A percentile compares a stretch with the other conserved stretches of the same genome.
Evolutionary conservation across 1,284 basidiomycete species (phyloP).

Genomic region (Sanghuangporus sanghuang): DNA sequence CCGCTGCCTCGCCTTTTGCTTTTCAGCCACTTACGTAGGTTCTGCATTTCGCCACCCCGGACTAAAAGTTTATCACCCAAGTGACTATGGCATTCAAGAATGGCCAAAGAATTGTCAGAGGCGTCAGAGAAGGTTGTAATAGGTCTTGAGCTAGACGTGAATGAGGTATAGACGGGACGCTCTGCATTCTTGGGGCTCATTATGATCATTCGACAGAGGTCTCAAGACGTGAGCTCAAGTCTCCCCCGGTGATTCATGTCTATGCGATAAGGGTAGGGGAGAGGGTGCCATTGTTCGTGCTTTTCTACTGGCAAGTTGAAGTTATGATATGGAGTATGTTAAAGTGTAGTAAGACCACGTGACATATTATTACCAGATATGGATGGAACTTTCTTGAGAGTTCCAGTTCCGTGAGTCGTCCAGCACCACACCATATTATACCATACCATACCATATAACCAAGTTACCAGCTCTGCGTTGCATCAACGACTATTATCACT

Average conservation of each 20-base stretch:
- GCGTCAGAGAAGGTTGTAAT: neutral
- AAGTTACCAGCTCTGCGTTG: neutral
- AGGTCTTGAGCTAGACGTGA: constrained; percentile 1
- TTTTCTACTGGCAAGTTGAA: no score
- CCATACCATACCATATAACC: no score
- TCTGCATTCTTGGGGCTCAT: neutral
- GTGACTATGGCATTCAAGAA: neutral
- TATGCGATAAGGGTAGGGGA: neutral
- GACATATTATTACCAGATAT: no score
- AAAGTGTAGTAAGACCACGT: no score
- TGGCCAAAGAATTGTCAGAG: neutral
- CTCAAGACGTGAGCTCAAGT: neutral
- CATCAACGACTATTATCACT: neutral
- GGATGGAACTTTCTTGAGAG: no score
- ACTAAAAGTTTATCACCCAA: constrained; percentile 1
- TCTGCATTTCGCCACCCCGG: neutral
- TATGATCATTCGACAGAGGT: constrained; percentile 8
- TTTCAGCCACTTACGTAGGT: neutral
- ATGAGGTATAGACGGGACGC: neutral
- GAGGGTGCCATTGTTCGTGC: no score
- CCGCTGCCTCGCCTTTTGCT: neutral
- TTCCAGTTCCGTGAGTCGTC: no score
- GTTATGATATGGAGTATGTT: no score
- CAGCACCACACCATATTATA: no score
- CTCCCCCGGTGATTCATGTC: constrained; percentile 1